Evolutionary conservation across 2,329 filamentous ascomycete genomes (phyloP), one percentile per base, ranked within the genome.

Genomic region (Sarocladiaceae sp.): DNA sequence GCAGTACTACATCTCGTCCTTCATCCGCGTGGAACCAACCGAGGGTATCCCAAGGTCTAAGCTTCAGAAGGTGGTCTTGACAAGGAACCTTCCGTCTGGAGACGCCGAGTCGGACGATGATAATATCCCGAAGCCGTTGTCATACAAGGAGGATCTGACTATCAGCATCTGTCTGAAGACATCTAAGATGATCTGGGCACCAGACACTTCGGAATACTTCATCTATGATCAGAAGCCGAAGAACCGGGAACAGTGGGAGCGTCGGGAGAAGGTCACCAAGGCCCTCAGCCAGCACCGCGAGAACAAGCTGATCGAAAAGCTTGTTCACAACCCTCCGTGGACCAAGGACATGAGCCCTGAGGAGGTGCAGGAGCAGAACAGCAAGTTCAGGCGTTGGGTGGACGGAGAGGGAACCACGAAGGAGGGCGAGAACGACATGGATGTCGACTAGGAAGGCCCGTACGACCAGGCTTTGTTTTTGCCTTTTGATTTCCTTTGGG

Each of bases 1-100:
- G 93, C 87, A 91, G 55, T 95, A 94, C 67, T 98, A 98, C 61
- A 88, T 95, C 46, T 90, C 91, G 15, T 89, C 90, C 0, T 97
- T 86, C 63, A 86, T 88, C 53, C 87, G 88, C 50, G 78, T 90
- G 19, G 88, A 95, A 57, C 86, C 88, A 2, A 98, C 93, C 0
- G 87, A 93, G 63, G 86, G 86, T 12, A 75, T 93, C 3, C 69
- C 75, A 6, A 72, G 82, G 41, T 73, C 74, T 5, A 78, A 76
- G 39, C 73, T 88, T 55, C 78, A 76, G 49, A 84, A 81, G 64
- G 75, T 80, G 4, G 79, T 89, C 47, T 71, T 91, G 13, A 76
- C 79, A 42, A 82, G 85, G 47, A 90, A 86, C 60, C 68, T 88
- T 29, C 82, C 83, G 1, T 68, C 70, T 51, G 58, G 74, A 47